Evolutionary conservation across 2,329 filamentous ascomycete genomes (phyloP), one percentile per base, ranked within the genome.

Genomic region (Colletotrichum zoysiae): DNA sequence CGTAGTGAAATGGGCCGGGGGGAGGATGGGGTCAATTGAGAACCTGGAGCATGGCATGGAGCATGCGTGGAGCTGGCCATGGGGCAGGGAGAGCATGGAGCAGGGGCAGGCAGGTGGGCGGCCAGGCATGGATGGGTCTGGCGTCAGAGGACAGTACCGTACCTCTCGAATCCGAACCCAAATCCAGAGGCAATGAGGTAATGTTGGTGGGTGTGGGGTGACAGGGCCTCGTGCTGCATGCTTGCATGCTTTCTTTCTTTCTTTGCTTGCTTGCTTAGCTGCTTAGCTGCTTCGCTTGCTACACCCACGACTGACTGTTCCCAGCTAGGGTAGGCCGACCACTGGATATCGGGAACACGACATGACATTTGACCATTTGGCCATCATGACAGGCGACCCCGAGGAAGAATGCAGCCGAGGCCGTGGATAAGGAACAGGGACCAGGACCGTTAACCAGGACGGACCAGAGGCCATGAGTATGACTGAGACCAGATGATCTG

Each of bases 1-100:
- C 68, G 71, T 57, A 67, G 46, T 71, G 63, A 48, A 68, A 71
- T 67, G 68, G 57, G 60, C 55, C 33, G 62, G 69, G 69, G 56
- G 26, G 14, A 20, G 50, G 65, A 44, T 55, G 65, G 53, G 70
- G 55, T 71, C 65, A 72, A 69, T 70, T 69, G 65, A 46, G 20
- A 56, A 46, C 48, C 14, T 64, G 61, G 61, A 64, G 61, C 61
- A 64, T 64, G 61, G 50, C 61, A 64, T 64, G 61, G 50, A 63
- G 61, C 61, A 63, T 14, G n/a, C 50, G 61, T 64, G 61, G 69
- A 56, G 69, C 69, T 42, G 44, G 58, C 57, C 65, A 68, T 68
- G 68, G 68, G 56, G 58, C 68, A 67, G 16, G 61, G 61, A 44
- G 44, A 55, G 61, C 61, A 63, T 55, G 61, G 61, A 71, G 64